Evolutionary conservation across 192 early-diverging fungal genomes (phyloP).

Genomic region (Backusella australiensis): DNA sequence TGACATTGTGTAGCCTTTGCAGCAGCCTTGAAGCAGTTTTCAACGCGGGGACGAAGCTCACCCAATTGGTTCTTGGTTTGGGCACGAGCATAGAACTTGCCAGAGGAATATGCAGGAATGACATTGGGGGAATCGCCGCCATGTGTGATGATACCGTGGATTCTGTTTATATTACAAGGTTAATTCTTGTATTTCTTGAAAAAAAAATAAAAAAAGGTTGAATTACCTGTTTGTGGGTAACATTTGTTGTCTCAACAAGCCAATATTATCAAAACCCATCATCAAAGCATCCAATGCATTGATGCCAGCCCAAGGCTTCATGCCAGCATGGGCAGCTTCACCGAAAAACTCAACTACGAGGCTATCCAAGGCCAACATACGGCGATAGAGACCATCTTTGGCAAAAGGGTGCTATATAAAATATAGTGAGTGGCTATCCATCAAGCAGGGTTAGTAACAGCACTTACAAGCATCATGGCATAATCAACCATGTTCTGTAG

Average conservation of each 20-base stretch:
- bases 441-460: background rate
- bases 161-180: background rate
- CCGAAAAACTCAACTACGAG: slow-evolving; percentile 54
- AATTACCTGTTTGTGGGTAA: slow-evolving; percentile 39
- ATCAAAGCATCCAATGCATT: slow-evolving; percentile 66
- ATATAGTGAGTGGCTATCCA: too few species aligned
- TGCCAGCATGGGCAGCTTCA: slow-evolving; percentile 54
- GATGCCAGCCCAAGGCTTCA: slow-evolving; percentile 53
- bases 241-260: slow-evolving; percentile 55
- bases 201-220: background rate
- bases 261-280: slow-evolving; percentile 45
- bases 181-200: too few species aligned
- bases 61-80: slow-evolving; percentile 41
- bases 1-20: slow-evolving; percentile 57
- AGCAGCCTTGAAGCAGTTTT: slow-evolving; percentile 50
- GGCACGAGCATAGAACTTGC: slow-evolving; percentile 50
- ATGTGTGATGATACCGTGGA: slow-evolving; percentile 2
- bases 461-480: slow-evolving; percentile 65
- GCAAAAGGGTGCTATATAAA: slow-evolving; percentile 32
- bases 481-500: slow-evolving; percentile 60
- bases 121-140: slow-evolving; percentile 39
- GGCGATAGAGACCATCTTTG: slow-evolving; percentile 34
- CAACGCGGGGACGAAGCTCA: slow-evolving; percentile 37
- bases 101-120: slow-evolving; percentile 50
- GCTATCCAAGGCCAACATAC: slow-evolving; percentile 36